A percentile compares a stretch with the other conserved stretches of the same genome.
Evolutionary conservation across 495 filamentous ascomycete genomes (phyloP).

Genomic region (Podospora fimiseda): DNA sequence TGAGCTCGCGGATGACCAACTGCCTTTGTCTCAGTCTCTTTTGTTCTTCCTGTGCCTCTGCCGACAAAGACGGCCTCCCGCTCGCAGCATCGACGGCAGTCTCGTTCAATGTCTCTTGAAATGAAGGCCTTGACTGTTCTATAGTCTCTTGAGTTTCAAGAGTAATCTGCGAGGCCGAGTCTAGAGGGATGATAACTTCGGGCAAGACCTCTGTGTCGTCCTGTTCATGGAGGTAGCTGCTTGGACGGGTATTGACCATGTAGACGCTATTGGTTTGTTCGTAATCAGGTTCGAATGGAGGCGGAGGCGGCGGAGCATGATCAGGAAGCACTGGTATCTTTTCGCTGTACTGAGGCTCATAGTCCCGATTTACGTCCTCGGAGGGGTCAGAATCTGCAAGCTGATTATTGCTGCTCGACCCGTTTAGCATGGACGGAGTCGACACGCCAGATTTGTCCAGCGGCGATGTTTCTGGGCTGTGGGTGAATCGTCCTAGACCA

Average conservation of each 20-base stretch:
- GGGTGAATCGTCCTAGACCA: constrained; percentile 15
- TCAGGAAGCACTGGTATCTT: constrained; percentile 28
- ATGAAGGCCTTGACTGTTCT: constrained; percentile 18
- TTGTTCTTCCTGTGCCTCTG: constrained; percentile 33
- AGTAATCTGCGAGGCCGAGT: constrained; percentile 30
- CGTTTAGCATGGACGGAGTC: constrained; percentile 21
- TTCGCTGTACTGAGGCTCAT: constrained; percentile 4
- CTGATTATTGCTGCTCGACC: constrained; percentile 23
- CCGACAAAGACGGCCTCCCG: constrained; percentile 16
- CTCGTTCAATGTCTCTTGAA: constrained; percentile 11
- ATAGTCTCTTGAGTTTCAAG: constrained; percentile 21
- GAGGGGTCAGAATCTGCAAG: constrained; percentile 34
- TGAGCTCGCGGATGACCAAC: constrained; percentile 78
- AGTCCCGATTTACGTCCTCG: constrained; percentile 27
- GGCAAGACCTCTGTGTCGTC: constrained; percentile 30
- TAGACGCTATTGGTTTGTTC: constrained; percentile 29
- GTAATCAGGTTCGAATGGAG: constrained; percentile 12
- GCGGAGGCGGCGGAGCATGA: constrained; percentile 30
- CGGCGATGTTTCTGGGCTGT: constrained; percentile 21
- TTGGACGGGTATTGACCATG: constrained; percentile 36
- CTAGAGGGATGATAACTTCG: constrained; percentile 24
- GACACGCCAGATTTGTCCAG: constrained; percentile 17
- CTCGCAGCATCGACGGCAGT: not conserved
- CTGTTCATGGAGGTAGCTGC: constrained; percentile 33
- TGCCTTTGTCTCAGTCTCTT: constrained; percentile 56